Evolutionary conservation across 2,329 filamentous ascomycete genomes (phyloP), one percentile per base, ranked within the genome.

Genomic region (Daldinia eschscholtzii): DNA sequence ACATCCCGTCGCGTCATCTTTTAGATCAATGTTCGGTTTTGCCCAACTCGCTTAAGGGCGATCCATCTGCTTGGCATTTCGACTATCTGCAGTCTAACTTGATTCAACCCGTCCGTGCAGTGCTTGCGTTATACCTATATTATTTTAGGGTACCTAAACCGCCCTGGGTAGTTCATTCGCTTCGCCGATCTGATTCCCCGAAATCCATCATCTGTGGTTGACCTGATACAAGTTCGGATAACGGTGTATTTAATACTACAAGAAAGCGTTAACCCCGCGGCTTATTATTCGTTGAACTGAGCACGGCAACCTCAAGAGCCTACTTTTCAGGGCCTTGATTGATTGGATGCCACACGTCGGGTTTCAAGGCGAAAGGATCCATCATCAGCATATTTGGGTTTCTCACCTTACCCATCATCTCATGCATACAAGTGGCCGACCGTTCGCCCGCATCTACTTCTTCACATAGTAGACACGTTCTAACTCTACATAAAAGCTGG

Each of bases 341-440:
- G 67, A 72, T 72, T 72, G 70, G 70, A 57, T 64, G 70, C 70
- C 70, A 65, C 61, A 42, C 62, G 23, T 63, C 62, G 28, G 67
- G 59, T 65, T 59, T 70, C 62, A 55, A 72, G 55, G 64, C 62
- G 55, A 66, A 64, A 61, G 68, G 70, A 72, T 70, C 70, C 64
- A 71, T 67, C 69, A 30, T 67, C 64, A 67, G 56, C 44, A 65
- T 65, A 64, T 37, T 48, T 55, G 63, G 65, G 67, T 61, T 67
- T 70, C 68, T 72, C 64, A 70, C 68, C 65, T 71, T 69, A 70
- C 68, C 65, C 70, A 70, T 67, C 61, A 44, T 50, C 61, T 65
- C 42, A 44, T 72, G 64, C 64, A 61, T 61, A 30, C 62, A 48
- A 65, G 68, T 63, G 63, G 64, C 59, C 42, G 30, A 57, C 60